Conservation (phyloP, 805 yeast genomes). For the Huiozyma sinensis region DNA sequence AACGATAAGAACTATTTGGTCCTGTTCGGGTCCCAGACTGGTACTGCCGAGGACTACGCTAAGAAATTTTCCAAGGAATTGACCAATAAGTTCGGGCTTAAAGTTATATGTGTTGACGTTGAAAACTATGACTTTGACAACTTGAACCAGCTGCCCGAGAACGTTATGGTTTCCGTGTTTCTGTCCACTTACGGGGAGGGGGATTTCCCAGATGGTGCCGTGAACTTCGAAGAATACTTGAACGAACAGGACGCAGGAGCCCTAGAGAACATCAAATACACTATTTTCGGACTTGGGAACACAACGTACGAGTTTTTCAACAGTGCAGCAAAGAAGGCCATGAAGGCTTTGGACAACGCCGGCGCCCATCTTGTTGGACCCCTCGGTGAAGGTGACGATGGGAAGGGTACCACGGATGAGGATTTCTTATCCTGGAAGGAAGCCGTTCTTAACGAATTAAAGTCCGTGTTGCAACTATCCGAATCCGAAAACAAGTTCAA, state of each 20-base stretch:
- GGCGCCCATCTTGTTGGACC: slow-evolving; percentile 67
- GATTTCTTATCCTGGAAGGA: slow-evolving; percentile 94
- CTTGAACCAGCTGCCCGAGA: slow-evolving; percentile 50
- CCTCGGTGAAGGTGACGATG: slow-evolving; percentile 93
- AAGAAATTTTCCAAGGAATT: slow-evolving; percentile 83
- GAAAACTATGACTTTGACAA: slow-evolving; percentile 82
- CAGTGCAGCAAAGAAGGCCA: slow-evolving; percentile 59
- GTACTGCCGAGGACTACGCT: slow-evolving; percentile 97
- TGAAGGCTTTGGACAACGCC: slow-evolving; percentile 40
- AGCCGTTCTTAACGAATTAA: slow-evolving; percentile 51
- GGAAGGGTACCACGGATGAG: slow-evolving; percentile 88
- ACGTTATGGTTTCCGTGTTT: slow-evolving; percentile 58
- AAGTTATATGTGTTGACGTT: slow-evolving; percentile 76
- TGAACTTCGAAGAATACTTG: slow-evolving; percentile 60
- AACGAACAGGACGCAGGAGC: slow-evolving; percentile 40
- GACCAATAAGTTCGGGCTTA: slow-evolving; percentile 66
- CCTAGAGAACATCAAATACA: slow-evolving; percentile 49
- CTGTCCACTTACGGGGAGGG: slow-evolving; percentile 97
- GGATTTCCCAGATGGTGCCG: slow-evolving; percentile 95
- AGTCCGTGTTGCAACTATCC: slow-evolving; percentile 51
- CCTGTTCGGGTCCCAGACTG: slow-evolving; percentile 92
- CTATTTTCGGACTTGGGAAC: slow-evolving; percentile 89
- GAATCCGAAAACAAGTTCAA: slow-evolving; percentile 63
- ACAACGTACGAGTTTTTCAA: slow-evolving; percentile 89
- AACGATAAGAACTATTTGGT: slow-evolving; percentile 69